Evolutionary conservation across 2,329 filamentous ascomycete genomes (phyloP), one percentile per base, ranked within the genome.

Genomic region (Hypoxylon sp.): DNA sequence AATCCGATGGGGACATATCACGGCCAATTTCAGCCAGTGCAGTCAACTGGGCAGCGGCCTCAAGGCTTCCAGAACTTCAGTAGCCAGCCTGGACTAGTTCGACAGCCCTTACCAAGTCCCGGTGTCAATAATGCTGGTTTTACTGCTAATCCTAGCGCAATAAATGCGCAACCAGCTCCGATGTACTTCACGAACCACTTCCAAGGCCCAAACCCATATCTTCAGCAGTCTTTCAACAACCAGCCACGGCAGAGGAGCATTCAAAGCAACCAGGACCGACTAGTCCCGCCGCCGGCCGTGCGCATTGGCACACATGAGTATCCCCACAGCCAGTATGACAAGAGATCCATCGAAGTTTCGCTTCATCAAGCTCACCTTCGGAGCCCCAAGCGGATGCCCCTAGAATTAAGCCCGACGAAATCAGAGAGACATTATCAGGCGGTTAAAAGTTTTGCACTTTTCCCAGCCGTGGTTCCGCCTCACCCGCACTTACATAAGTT

Each of bases 361-460:
- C 78, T 88, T 13, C 85, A 88, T 57, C 81, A 87, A 63, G 78
- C 80, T n/a, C 75, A 80, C 33, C 72, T 83, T 13, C 81, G 84
- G 20, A 89, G 86, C 67, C 87, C 86, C 2, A 79, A 76, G 42
- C 81, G 85, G 54, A 73, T 81, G n/a, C 77, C 81, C 2, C 74
- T 72, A 37, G 61, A 69, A 8, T 13, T 68, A n/a, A 63, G 62
- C 5, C 8, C 40, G 17, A 65, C 68, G 1, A 49, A 63, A 7
- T 56, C 61, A 6, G 80, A 80, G 67, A 81, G 81, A 4, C 79
- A 87, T 57, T 92, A 91, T 73, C 88, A 91, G 69, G 86, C 84
- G 54, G 79, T 92, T 17, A 84, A 84, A 66, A 78, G 77, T 0
- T 87, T 90, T 62, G 80, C 82, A 1, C 73, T 87, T 6, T 69